phyloP scores from a whole-genome alignment of 192 early-diverging fungal species.

The Dissophora globulifera region DNA sequence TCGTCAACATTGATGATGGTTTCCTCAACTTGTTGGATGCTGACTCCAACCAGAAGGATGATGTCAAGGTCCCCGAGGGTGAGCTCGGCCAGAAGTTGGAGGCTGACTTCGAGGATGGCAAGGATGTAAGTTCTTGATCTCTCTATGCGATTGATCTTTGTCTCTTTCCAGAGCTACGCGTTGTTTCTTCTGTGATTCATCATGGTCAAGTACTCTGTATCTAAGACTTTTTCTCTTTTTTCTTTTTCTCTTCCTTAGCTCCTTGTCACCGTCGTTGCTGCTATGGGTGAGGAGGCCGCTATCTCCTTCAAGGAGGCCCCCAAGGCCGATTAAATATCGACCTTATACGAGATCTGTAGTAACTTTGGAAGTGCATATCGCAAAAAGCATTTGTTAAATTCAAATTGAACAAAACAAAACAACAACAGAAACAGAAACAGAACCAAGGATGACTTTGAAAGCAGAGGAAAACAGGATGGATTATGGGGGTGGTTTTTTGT shows the following conservation, averaged over 20 bases:
- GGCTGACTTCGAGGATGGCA: constrained; percentile 75
- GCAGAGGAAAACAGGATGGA: too few relatives aligned
- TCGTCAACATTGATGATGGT: constrained; percentile 92
- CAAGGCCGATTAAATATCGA: constrained; percentile 53
- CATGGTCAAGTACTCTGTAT: too few relatives aligned
- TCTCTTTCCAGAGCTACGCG: too few relatives aligned
- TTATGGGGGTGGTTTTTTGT: too few relatives aligned
- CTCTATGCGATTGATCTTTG: too few relatives aligned
- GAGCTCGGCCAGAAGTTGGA: constrained; percentile 83
- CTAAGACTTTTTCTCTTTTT: neutral
- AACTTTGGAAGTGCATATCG: constrained; percentile 15
- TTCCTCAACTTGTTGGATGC: constrained; percentile 88
- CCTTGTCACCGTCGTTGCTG: constrained; percentile 82
- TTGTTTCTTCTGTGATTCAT: too few relatives aligned
- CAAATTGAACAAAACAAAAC: neutral
- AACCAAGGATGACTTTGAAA: too few relatives aligned
- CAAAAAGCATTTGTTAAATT: constrained; percentile 30
- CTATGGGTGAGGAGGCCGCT: constrained; percentile 95
- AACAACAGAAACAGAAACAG: too few relatives aligned
- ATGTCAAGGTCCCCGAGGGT: constrained; percentile 91
- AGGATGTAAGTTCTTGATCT: constrained; percentile 30
- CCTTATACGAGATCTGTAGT: neutral
- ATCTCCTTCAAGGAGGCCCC: constrained; percentile 85
- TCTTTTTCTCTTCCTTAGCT: constrained; percentile 63
- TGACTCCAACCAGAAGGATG: constrained; percentile 91